Base-by-base conservation (phyloP, 2,329 filamentous ascomycete genomes). In the Plectosphaerella cucumerina region DNA sequence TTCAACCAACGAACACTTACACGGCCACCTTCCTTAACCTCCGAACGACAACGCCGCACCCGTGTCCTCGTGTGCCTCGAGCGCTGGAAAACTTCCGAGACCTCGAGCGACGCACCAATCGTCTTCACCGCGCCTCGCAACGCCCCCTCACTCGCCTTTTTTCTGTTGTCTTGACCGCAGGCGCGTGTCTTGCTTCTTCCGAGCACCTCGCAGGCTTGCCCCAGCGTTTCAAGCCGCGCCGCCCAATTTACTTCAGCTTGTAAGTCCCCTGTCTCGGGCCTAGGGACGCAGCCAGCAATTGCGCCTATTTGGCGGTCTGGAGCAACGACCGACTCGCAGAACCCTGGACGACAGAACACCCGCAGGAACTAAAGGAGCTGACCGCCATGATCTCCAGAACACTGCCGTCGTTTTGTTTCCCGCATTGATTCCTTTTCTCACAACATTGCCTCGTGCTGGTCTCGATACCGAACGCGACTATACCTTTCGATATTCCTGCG, bases 211-310 rank as follows among this genome's bases (percentile, higher is more conserved):
- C 23, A 39, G 45, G 45, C 33, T 47, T 37, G 34, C 45, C 22
- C 45, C 21, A 22, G 33, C 34, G 45, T 47, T 47, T 47, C 45
- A 39, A 47, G n/a, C 33, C 17, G 44, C 44, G 56, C 26, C 48
- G 33, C 46, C 43, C 45, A 44, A 34, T 49, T 41, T 37, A 31
- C 20, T 20, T 14, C 47, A 22, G 22, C 43, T 42, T 35, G 54
- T 56, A 50, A 54, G 54, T 48, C 23, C 44, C 41, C 12, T 47
- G 45, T 47, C 45, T 47, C 45, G 35, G 45, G 17, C 45, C 34
- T 31, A 23, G 20, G 18, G 43, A 45, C 14, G 43, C 43, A 31
- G 22, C 26, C 21, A 20, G 42, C 42, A 45, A 45, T 6, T 45
- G 15, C 43, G 23, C 43, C 22, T 17, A 33, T 8, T 11, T 11